Conservation (phyloP, 495 filamentous ascomycete genomes). For the Pseudevernia furfuracea region DNA sequence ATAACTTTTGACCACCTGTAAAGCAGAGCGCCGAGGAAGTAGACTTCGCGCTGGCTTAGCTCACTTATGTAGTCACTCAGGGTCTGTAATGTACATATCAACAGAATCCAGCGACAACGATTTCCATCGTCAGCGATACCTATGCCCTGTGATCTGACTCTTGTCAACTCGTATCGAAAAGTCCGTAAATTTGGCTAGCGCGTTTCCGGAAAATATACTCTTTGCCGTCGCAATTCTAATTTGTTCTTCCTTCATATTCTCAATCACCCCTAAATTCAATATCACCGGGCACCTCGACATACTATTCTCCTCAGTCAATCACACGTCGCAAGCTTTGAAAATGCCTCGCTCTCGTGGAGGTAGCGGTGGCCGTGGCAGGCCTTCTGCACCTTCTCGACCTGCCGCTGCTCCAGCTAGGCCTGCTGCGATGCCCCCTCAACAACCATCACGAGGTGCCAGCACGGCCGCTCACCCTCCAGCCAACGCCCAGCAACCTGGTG, state of each 20-base stretch:
- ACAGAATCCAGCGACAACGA: neutral
- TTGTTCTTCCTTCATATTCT: neutral
- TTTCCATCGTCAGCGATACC: neutral
- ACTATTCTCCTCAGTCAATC: neutral
- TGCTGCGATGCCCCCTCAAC: constrained; percentile 48
- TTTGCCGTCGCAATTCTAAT: neutral
- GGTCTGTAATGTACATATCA: neutral
- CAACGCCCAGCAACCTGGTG: constrained; percentile 40
- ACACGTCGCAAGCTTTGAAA: neutral
- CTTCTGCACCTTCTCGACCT: constrained; percentile 54
- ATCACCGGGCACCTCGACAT: neutral
- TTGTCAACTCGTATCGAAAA: neutral
- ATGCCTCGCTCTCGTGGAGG: constrained; percentile 77
- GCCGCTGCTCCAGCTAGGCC: constrained; percentile 54
- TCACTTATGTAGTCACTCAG: no score
- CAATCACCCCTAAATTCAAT: neutral
- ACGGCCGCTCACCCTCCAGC: constrained; percentile 56
- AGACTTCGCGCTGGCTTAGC: neutral
- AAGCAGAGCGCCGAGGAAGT: neutral
- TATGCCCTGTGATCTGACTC: neutral
- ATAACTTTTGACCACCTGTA: neutral
- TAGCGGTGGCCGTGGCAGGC: constrained; percentile 40
- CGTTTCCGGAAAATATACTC: neutral
- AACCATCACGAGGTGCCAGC: constrained; percentile 55
- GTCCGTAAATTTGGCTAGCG: neutral